Base-by-base conservation (phyloP, 352 stramenopile species). In the Saprolegnia diclina region DNA sequence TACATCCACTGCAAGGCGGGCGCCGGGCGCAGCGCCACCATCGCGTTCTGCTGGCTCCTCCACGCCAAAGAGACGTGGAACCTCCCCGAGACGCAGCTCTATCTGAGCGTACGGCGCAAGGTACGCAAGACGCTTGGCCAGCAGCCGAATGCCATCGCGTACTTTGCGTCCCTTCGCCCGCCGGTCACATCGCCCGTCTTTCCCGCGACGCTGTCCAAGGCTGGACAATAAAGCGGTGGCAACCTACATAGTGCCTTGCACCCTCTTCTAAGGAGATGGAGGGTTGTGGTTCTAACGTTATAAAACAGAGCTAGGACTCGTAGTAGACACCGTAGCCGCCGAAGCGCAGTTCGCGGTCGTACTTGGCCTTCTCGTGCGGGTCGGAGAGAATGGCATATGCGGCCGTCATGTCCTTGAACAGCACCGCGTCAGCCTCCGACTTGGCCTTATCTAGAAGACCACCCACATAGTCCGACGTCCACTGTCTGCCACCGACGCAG, bases 1-100 rank as follows among this genome's bases (percentile, higher is more conserved):
- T 98, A 98, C 69, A 92, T 99, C 54, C 96, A 98, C 74, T 99
- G 96, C 81, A 97, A 97, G 77, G 90, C 91, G 40, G 96, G 96
- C 40, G 95, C 97, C 71, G 96, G 96, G n/a, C 84, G 96, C 56
- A 97, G 83, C 35, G 94, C 91, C 29, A 91, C 94, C 0, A 85
- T 95, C 57, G 92, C 87, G 0, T 95, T 97, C 70, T 96, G 89
- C 56, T 98, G 92, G 92, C 72, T 98, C 6, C 74, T 98, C 18
- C 75, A 83, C 13, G 72, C 74, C 35, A 86, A 85, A 64, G 71
- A 73, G 21, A 78, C 79, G 14, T 87, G 90, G 74, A 91, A 87
- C 65, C 78, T 88, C 19, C 35, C 85, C 42, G 79, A 92, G 42
- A 77, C 96, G 5, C 96, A 98, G 72, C 72, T 86, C 63, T 92